Base-by-base conservation (phyloP, 2,329 filamentous ascomycete species). In the Aureobasidium sp. region DNA sequence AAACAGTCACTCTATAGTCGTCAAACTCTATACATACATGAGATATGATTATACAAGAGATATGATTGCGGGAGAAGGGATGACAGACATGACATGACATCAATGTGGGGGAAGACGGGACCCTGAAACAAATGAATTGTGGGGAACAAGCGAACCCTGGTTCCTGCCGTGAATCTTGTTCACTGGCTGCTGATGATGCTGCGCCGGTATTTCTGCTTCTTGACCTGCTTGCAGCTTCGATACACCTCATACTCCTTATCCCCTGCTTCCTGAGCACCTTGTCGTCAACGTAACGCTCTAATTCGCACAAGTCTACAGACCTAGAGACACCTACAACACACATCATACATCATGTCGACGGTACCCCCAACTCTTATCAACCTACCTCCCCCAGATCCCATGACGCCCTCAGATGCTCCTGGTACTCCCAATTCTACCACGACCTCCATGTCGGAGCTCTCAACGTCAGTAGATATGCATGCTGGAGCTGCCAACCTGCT, bases 401-500 rank as follows among this genome's bases (percentile, higher is more conserved):
- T 90, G 66, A 96, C 92, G 26, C 92, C 92, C 36, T 92, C 88
- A 60, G 92, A 97, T 70, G 87, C 90, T 77, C 92, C 92, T 66
- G 92, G 93, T 70, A 97, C 93, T 2, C 93, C 93, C 3, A 97
- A 94, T 67, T 96, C 91, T 67, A 88, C 89, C 44, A 95, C 90
- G 3, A 97, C 92, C 13, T 95, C 92, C 57, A 87, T 97, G 70
- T 96, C 91, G 29, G 87, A 92, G 44, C 83, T 97, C 52, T 96
- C 91, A 17, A 97, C 93, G 60, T 62, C 9, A 55, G 60, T 62
- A 10, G 6, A 8, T 24, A 32, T 12, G 2, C 10, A n/a, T 1
- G 1, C 4, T 10, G 10, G 24, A n/a, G 10, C 10, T 12, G 20
- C 34, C 44, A 34, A 13, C 15, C 26, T 50, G 46, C 46, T 60